phyloP scores from a whole-genome alignment of 2,329 filamentous ascomycete species.

The Talaromyces sp. region DNA sequence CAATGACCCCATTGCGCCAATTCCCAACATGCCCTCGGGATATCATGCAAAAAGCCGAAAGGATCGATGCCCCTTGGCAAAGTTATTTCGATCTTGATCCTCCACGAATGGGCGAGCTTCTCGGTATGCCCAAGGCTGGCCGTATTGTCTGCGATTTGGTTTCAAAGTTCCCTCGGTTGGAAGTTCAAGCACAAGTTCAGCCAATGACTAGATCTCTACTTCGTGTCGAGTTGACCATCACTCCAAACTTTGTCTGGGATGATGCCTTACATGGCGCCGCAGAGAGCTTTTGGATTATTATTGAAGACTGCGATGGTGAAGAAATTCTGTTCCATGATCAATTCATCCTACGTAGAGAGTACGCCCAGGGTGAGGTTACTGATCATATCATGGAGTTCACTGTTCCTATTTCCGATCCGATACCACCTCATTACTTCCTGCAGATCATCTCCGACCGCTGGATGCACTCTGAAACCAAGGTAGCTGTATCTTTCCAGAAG shows the following conservation, averaged over 20 bases:
- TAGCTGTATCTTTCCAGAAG: slow-evolving; percentile 92
- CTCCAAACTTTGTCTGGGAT: slow-evolving; percentile 95
- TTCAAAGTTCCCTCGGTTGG: slow-evolving; percentile 85
- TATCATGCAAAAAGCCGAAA: slow-evolving; percentile 85
- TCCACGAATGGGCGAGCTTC: slow-evolving; percentile 88
- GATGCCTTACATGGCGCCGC: slow-evolving; percentile 78
- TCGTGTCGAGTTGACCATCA: slow-evolving; percentile 81
- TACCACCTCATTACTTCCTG: slow-evolving; percentile 98
- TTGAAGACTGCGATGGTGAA: slow-evolving; percentile 96
- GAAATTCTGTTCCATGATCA: slow-evolving; percentile 93
- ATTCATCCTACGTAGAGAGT: slow-evolving; percentile 85
- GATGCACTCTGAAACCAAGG: slow-evolving; percentile 95
- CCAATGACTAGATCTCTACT: slow-evolving; percentile 93
- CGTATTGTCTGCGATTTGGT: slow-evolving; percentile 79
- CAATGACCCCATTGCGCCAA: slow-evolving; percentile 91
- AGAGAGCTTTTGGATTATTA: slow-evolving; percentile 94
- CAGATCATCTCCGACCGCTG: slow-evolving; percentile 90
- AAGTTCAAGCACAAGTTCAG: slow-evolving; percentile 88
- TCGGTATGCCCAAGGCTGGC: slow-evolving; percentile 85
- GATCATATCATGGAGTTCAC: slow-evolving; percentile 96
- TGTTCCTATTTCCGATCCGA: slow-evolving; percentile 91
- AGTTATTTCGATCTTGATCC: slow-evolving; percentile 96
- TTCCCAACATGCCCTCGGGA: slow-evolving; percentile 78
- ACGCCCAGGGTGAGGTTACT: slow-evolving; percentile 76
- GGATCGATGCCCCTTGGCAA: slow-evolving; percentile 88